Conservation (phyloP, 371 early-diverging fungal species). For the Apophysomyces sp. region DNA sequence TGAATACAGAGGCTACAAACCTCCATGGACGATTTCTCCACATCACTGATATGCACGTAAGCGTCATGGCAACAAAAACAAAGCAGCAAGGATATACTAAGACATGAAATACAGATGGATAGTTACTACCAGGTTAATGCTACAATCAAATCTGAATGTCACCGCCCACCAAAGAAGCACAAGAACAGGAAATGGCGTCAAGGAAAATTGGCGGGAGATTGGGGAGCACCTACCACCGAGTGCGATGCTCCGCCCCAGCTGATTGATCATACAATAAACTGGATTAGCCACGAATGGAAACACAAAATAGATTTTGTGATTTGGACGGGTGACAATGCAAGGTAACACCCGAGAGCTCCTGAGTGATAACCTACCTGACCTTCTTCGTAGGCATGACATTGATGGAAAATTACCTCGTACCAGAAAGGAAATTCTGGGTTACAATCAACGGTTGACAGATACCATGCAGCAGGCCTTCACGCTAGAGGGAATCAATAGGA, state of each 20-base stretch:
- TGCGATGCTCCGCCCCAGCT: slow-evolving; percentile 69
- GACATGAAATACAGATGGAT: slow-evolving; percentile 37
- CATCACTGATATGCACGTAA: slow-evolving; percentile 67
- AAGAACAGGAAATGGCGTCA: slow-evolving; percentile 19
- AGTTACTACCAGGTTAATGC: slow-evolving; percentile 48
- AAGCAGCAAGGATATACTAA: neutral
- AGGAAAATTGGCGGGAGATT: slow-evolving; percentile 35
- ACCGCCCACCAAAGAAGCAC: slow-evolving; percentile 34
- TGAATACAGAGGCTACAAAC: neutral
- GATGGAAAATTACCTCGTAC: slow-evolving; percentile 60
- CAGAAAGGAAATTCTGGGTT: slow-evolving; percentile 49
- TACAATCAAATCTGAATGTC: slow-evolving; percentile 57
- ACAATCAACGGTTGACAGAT: slow-evolving; percentile 35
- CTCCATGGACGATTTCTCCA: slow-evolving; percentile 55
- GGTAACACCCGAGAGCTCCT: slow-evolving; percentile 28
- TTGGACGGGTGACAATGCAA: slow-evolving; percentile 79
- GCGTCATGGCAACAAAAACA: neutral
- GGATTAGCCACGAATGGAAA: slow-evolving; percentile 53
- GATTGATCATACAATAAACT: slow-evolving; percentile 62
- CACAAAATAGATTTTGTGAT: slow-evolving; percentile 68
- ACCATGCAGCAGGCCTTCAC: slow-evolving; percentile 14
- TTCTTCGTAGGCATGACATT: slow-evolving; percentile 58
- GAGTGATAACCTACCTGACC: neutral
- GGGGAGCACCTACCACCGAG: slow-evolving; percentile 60
- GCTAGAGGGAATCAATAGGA: slow-evolving; percentile 4